Evolutionary conservation across 768 basidiomycete species (phyloP), one percentile per base, ranked within the genome.

Genomic region (Tylopilus plumbeoviolaceoides): DNA sequence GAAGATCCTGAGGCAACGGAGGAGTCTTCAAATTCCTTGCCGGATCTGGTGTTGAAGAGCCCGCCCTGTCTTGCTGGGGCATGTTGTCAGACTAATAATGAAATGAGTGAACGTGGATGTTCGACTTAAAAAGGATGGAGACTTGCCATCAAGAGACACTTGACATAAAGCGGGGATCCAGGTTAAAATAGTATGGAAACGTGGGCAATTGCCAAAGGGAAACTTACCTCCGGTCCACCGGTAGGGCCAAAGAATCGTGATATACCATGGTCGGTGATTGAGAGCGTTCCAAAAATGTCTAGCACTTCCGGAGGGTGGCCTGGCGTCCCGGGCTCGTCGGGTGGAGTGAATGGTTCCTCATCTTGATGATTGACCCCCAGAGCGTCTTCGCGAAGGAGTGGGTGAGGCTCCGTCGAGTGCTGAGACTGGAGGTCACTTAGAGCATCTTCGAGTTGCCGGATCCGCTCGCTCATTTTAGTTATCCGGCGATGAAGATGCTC

Each of bases 181-280:
- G 21, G 53, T 61, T 45, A 53, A 47, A 7, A 56, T 57, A 20
- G 56, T 17, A 47, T 30, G 39, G 48, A 45, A 61, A 49, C 44
- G 27, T 52, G 51, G 17, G 33, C 39, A 28, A 49, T 21, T 27
- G 48, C 48, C 47, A 54, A 44, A 4, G 30, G 18, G 36, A 47
- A 48, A 72, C 82, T 54, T 57, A 86, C 85, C 75, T 87, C 84
- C 44, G 79, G 76, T 30, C 84, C 85, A 14, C 82, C 85, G 1
- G 84, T 84, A 2, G 81, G 82, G 1, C 83, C 83, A 73, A 83
- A 84, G 63, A 83, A 84, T 50, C 78, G 71, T n/a, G 81, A 78
- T 43, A 79, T 75, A 0, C 82, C 83, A 57, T 80, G 75, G 60
- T 84, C 80, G 15, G 78, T 75, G 52, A 84, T 81, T 25, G 79